Conservation (phyloP, 345 rosid species). For the Eucalyptus tenuipes region DNA sequence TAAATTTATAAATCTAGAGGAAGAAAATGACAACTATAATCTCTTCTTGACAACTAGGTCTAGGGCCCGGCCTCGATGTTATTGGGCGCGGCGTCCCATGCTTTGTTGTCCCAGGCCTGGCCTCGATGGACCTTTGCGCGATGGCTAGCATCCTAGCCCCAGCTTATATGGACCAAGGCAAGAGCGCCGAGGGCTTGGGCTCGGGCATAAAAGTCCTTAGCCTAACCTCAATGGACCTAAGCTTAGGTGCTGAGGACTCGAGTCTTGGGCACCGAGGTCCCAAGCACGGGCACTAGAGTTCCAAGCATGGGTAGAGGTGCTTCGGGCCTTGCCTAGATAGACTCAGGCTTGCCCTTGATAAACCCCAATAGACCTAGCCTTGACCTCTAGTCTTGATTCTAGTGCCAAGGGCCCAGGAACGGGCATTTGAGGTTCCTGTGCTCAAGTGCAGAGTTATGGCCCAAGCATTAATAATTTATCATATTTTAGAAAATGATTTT, state of each 20-base stretch:
- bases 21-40: neutral
- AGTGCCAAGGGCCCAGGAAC: neutral
- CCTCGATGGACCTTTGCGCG: accelerated
- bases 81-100: accelerated
- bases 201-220: accelerated
- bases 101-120: accelerated
- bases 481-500: neutral
- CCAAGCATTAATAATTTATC: neutral
- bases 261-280: neutral
- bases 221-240: neutral
- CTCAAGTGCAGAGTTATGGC: accelerated
- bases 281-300: accelerated
- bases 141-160: neutral
- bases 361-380: neutral
- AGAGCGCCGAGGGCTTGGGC: accelerated
- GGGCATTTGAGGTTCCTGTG: neutral
- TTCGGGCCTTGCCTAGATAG: neutral
- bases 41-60: neutral
- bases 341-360: neutral
- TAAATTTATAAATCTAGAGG: neutral
- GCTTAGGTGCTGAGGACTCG: accelerated
- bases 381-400: neutral
- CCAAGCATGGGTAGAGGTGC: neutral
- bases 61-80: neutral
- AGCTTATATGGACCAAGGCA: neutral